Evolutionary conservation across 768 basidiomycete species (phyloP), one percentile per base, ranked within the genome.

Genomic region (Lactarius indigo): DNA sequence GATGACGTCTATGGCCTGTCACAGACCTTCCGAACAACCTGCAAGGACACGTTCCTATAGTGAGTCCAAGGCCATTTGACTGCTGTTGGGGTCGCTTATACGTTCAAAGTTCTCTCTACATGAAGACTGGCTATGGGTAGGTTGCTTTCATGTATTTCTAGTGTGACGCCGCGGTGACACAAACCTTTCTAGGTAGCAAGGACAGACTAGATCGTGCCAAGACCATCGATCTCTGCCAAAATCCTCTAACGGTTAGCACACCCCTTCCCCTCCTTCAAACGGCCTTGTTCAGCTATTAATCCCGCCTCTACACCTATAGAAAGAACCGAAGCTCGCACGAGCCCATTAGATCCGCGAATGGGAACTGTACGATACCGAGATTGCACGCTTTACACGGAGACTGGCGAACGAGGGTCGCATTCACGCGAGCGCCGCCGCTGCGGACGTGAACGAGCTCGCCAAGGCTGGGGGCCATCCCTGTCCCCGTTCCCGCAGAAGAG

Each of bases 341-440:
- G 97, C 96, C 3, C 86, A 95, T 41, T 87, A 94, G 72, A 97
- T 98, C 61, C 96, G 97, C 0, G 96, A 98, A 74, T 99, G 97
- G 97, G 94, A 96, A 69, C 85, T 85, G 57, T 98, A 98, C 74
- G 96, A 99, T 75, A 73, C 79, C 6, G 95, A 99, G 76, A 94
- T 98, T 58, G 89, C 96, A 2, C 82, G 78, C 31, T 93, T 99
- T 68, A 88, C 91, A 0, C 83, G 85, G 28, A 81, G 85, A 61
- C 80, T 82, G 85, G 28, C 89, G 2, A 81, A 86, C 17, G 82
- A 86, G 30, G 92, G 92, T 28, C 80, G 84, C 69, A 87, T 93
- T 64, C 85, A 81, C 42, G 87, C 88, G 2, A 83, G 84, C 28
- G 83, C 87, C 35, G 87, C 85, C 10, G 83, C 86, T 3, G 88